Conservation (phyloP, 106 monocot species). For the Dioscorea zingiberensis region DNA sequence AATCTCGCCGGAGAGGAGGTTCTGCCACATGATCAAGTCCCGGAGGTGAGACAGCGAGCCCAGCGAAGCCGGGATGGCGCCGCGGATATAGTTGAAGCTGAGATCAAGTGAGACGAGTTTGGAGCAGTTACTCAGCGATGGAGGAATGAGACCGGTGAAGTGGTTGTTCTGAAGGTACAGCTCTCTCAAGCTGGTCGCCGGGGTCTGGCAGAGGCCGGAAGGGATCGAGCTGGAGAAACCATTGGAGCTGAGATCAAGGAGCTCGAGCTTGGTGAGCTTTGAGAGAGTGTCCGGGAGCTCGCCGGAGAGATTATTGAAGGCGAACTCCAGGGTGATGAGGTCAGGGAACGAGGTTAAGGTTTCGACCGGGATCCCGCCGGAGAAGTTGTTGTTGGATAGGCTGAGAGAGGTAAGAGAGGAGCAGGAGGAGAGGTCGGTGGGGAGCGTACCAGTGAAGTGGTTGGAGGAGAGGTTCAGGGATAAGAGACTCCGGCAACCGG, state of each 20-base stretch:
- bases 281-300: conserved; percentile 21
- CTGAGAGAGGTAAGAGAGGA: conserved; percentile 26
- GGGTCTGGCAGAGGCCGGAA: conserved; percentile 20
- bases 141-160: conserved; percentile 44
- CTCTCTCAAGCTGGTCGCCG: conserved; percentile 23
- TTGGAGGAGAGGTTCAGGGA: conserved; percentile 57
- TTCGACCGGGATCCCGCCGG: conserved; percentile 44
- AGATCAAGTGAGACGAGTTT: conserved; percentile 59
- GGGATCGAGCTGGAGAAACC: conserved; percentile 50
- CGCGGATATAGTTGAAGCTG: conserved; percentile 74
- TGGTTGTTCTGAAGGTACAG: conserved; percentile 75
- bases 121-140: conserved; percentile 52
- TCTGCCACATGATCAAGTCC: conserved; percentile 89
- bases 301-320: conserved; percentile 51
- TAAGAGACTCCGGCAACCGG: conserved; percentile 18
- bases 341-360: conserved; percentile 16
- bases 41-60: conserved; percentile 34
- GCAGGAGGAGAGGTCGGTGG: conserved; percentile 37
- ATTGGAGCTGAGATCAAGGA: conserved; percentile 71
- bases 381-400: conserved; percentile 63
- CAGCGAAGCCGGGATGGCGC: conserved; percentile 46
- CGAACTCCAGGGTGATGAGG: conserved; percentile 22
- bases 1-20: conserved; percentile 65
- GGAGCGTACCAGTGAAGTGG: conserved; percentile 52
- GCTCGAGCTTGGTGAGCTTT: conserved; percentile 33